Base-by-base conservation (phyloP, 768 basidiomycete species). In the Russula lepida region DNA sequence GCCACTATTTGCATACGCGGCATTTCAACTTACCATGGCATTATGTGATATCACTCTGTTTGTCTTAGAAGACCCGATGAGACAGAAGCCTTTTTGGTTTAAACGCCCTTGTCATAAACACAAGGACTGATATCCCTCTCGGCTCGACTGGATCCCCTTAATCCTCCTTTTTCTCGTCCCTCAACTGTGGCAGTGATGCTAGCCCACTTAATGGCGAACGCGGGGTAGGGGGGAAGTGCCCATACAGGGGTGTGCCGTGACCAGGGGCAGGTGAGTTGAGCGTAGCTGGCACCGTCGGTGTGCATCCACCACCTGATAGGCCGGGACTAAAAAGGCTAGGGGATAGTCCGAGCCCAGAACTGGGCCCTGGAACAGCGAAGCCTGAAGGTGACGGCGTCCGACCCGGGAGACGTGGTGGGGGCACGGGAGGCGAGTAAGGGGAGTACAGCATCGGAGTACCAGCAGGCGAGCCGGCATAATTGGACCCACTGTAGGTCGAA, bases 221-320 rank as follows among this genome's bases (percentile, higher is more conserved):
- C 3, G 74, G 74, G 51, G 74, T 74, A 1, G 72, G 74, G 21
- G 74, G 74, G 70, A 77, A 75, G 49, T 71, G 67, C 21, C 67
- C 60, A 59, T 71, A 73, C 39, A 63, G 27, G 59, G 65, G 46
- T 64, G 67, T 47, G 54, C 49, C 50, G 25, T 47, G 15, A 52
- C 54, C 27, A 37, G 52, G 60, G 56, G 66, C 30, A 32, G 69
- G 67, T 41, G 69, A 70, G 33, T 69, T 70, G 1, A 57, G 49
- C 1, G 73, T 70, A 19, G 71, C 72, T 7, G 70, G 69, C 5
- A 67, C 69, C 11, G 69, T 66, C 59, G 70, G 65, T 27, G 68
- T 51, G 30, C 63, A 49, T 28, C 64, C 37, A 23, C 41, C 43
- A 19, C 51, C 37, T 13, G 59, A 61, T 30, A 46, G 56, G 5